A percentile compares a stretch with the other conserved stretches of the same genome.
Evolutionary conservation across 768 basidiomycete species (phyloP).

Genomic region (Leccinum subgranulosum): DNA sequence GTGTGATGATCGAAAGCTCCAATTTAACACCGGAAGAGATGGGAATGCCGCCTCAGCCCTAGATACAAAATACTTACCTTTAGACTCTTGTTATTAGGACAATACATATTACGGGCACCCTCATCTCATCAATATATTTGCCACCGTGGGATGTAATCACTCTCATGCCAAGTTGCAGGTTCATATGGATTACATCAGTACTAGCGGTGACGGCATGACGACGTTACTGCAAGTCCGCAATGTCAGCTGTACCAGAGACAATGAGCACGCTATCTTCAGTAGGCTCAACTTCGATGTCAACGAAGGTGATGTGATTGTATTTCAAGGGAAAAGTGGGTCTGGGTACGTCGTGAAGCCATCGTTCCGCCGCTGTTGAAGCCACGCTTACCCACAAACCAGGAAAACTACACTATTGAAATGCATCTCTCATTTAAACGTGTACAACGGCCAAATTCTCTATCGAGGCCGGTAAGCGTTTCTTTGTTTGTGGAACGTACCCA

Average conservation of each 20-base stretch:
- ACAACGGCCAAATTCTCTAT: slow-evolving; percentile 62
- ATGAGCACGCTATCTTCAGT: slow-evolving; percentile 53
- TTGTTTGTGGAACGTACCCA: background rate
- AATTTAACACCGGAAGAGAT: slow-evolving; percentile 81
- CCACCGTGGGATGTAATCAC: slow-evolving; percentile 17
- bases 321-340: slow-evolving; percentile 79
- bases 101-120: slow-evolving; percentile 16
- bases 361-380: background rate
- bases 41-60: slow-evolving; percentile 55
- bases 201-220: slow-evolving; percentile 5
- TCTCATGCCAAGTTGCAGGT: background rate
- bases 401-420: slow-evolving; percentile 84
- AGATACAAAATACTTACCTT: slow-evolving; percentile 27
- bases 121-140: slow-evolving; percentile 5
- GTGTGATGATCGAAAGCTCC: slow-evolving; percentile 95
- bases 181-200: background rate
- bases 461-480: slow-evolving; percentile 54
- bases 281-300: slow-evolving; percentile 59
- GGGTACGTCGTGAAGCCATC: slow-evolving; percentile 42
- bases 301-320: slow-evolving; percentile 69
- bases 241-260: slow-evolving; percentile 46
- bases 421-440: slow-evolving; percentile 73
- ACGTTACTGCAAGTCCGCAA: slow-evolving; percentile 51
- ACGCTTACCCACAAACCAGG: slow-evolving; percentile 23
- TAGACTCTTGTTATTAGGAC: slow-evolving; percentile 28